Evolutionary conservation across 108 stramenopile species (phyloP), one percentile per base, ranked within the genome.

Genomic region (Cylindrotheca closterium): DNA sequence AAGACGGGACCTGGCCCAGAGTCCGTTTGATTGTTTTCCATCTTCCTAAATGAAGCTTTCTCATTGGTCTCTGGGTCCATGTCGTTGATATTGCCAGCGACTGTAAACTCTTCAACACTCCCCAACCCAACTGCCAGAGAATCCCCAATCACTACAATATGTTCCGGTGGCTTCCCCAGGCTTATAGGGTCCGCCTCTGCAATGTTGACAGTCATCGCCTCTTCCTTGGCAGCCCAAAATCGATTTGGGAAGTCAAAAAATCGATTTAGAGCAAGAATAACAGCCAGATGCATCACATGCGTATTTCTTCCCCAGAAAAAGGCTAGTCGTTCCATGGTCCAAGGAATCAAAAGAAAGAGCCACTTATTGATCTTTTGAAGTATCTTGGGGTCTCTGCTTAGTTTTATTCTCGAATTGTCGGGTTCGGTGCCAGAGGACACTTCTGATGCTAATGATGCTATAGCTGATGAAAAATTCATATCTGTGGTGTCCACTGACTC

Each of bases 41-140:
- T 59, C 28, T 65, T 34, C 12, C 46, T 3, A 53, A 79, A 75
- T 19, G 75, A 77, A 33, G 58, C 15, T 42, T 68, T 55, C 47
- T 83, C 68, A 51, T 71, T 67, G 50, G 82, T 79, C 33, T 51
- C 51, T 1, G 72, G 46, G 58, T 82, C 83, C 77, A 84, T 84
- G 15, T 46, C 31, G 50, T 83, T 69, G n/a, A n/a, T n/a, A n/a
- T n/a, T n/a, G n/a, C n/a, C n/a, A n/a, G n/a, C n/a, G n/a, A n/a
- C n/a, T n/a, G n/a, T n/a, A 42, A 42, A 42, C 15, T 42, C 37
- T 42, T 42, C 37, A 26, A 82, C 55, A 21, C 76, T 78, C 15
- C 86, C 86, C 31, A 84, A 59, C 24, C 86, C 86, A 28, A 84
- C 68, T 1, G 81, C 81, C 30, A 87, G 42, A 25, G 83, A 84